Base-by-base conservation (phyloP, 805 yeast genomes). In the Metschnikowia noctiluminum region DNA sequence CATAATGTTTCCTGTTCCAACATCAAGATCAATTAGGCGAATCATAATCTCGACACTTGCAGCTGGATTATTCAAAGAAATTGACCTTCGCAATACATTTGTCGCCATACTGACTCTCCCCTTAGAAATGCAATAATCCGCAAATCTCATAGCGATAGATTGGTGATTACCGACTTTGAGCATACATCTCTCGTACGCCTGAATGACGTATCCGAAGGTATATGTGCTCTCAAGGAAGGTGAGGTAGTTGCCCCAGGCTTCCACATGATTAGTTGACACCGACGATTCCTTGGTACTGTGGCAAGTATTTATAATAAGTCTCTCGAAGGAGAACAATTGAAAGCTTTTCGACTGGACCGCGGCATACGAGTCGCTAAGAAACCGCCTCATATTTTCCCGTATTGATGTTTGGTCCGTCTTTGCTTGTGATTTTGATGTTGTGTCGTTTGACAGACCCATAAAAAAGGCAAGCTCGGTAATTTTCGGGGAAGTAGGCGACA, bases 191-290 rank as follows among this genome's bases (percentile, higher is more conserved):
- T 78, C 79, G 52, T 77, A 82, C 0, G 66, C 55, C 12, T 74
- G 69, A 12, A 57, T 59, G 7, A 67, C 53, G 15, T 55, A 60
- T 0, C 27, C 32, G 7, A 28, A 40, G 14, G 59, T 66, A 21
- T 63, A 57, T 44, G 57, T 44, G 46, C 63, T 56, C 54, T 85
- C 89, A 35, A 80, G 65, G 48, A 72, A 79, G 52, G 75, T 76
- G 35, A 86, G 57, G 61, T 85, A 89, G 28, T 69, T 62, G 45
- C 74, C 78, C 82, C 96, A 85, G 10, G 67, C 70, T 15, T 74
- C 77, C 16, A 84, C 58, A 54, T 85, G 87, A 43, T 78, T 75
- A 21, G 58, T 60, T 2, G 71, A 60, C 10, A 69, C 48, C 7
- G 60, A 51, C 12, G 64, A 58, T 1, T 73, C 69, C 28, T 65